Conservation (phyloP, 2,329 filamentous ascomycete species). For the Trichophyton mentagrophytes region DNA sequence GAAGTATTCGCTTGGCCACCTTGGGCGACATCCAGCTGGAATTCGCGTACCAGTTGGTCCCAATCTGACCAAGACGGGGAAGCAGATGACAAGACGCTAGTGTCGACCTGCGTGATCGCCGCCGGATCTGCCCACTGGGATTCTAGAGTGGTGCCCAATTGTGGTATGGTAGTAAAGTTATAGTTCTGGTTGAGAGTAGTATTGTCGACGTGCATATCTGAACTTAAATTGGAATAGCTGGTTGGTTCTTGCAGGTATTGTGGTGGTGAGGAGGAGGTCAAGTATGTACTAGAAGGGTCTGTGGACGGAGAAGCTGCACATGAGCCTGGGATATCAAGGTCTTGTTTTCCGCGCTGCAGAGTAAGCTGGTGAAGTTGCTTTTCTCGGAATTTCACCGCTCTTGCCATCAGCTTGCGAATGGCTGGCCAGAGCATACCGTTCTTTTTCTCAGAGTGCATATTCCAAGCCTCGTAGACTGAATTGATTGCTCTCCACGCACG, state of each 20-base stretch:
- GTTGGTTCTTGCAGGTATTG: background rate
- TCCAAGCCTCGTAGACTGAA: constrained; percentile 29
- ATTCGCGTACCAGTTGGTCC: constrained; percentile 13
- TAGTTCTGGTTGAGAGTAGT: background rate
- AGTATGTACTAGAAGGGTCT: background rate
- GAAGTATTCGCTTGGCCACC: background rate
- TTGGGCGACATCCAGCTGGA: constrained; percentile 12
- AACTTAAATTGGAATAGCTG: background rate
- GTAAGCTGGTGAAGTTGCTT: constrained; percentile 30
- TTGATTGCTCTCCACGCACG: constrained; percentile 49
- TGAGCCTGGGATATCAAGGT: constrained; percentile 10
- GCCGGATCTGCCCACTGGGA: background rate
- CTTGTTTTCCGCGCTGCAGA: constrained; percentile 14
- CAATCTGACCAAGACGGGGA: constrained; percentile 13
- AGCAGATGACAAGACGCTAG: background rate
- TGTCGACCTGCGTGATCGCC: background rate
- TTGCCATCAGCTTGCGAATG: constrained; percentile 47
- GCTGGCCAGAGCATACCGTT: constrained; percentile 52
- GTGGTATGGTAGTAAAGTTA: background rate
- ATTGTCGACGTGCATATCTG: background rate
- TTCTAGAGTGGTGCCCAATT: background rate
- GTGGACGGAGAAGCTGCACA: background rate
- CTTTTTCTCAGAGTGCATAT: constrained; percentile 26
- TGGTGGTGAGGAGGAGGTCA: background rate
- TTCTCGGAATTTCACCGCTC: constrained; percentile 42